Conservation (phyloP, 1,284 basidiomycete genomes). For the Ganoderma resinaceum region DNA sequence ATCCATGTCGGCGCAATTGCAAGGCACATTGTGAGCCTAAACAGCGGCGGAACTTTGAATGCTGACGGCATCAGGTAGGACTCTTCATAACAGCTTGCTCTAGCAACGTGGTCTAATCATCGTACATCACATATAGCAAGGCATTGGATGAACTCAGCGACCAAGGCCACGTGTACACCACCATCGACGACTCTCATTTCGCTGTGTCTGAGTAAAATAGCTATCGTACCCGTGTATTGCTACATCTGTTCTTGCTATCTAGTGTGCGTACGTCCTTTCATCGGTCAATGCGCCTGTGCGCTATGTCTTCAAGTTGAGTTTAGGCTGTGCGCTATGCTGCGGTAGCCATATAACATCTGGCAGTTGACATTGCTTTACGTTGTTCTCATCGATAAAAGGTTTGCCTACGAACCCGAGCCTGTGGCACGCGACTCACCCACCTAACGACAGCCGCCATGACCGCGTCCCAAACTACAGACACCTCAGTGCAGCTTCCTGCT, state of each 20-base stretch:
- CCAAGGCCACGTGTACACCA: conserved; percentile 63
- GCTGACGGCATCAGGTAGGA: conserved; percentile 49
- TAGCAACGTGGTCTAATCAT: background rate
- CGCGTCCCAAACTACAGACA: background rate
- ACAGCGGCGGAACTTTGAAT: conserved; percentile 33
- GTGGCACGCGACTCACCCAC: background rate
- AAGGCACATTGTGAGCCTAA: conserved; percentile 33
- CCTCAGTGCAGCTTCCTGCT: background rate
- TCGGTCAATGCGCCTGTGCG: background rate
- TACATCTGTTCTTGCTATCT: conserved; percentile 10
- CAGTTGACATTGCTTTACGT: background rate
- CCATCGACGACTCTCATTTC: conserved; percentile 56
- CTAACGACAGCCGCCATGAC: conserved; percentile 2
- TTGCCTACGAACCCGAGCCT: background rate
- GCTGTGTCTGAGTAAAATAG: conserved; percentile 38
- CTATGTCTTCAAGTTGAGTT: background rate
- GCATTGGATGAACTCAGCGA: conserved; percentile 60
- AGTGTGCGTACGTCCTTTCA: background rate
- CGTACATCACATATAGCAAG: conserved; percentile 39
- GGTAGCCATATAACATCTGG: background rate
- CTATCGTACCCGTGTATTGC: conserved; percentile 9
- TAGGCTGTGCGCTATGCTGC: background rate
- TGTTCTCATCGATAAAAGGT: background rate
- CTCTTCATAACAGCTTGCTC: background rate
- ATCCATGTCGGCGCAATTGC: conserved; percentile 56